Percentiles rank a stretch among this genome's conserved stretches.
Evolutionary conservation across 306 rosid genomes (phyloP).

Genomic region (Vicia faba): DNA sequence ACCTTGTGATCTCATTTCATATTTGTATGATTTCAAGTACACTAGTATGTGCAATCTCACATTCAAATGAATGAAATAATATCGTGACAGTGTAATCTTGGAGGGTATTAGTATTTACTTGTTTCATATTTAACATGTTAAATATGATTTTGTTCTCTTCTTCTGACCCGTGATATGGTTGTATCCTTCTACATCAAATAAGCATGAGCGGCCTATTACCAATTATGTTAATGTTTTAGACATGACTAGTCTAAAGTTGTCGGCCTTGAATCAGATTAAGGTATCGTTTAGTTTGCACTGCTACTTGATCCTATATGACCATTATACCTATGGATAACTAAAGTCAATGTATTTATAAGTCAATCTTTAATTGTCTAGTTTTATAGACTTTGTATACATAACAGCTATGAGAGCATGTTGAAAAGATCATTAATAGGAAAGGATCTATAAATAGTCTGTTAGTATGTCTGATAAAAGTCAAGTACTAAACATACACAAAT

Average conservation of each 20-base stretch:
- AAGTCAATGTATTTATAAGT: too few relatives aligned
- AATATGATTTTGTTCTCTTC: constrained; percentile 13
- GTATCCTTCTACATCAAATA: constrained; percentile 87
- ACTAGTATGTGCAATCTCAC: constrained; percentile 96
- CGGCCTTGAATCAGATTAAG: constrained; percentile 89
- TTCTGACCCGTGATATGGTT: constrained; percentile 39
- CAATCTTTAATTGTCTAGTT: too few relatives aligned
- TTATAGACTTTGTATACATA: too few relatives aligned
- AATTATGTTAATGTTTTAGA: constrained; percentile 86
- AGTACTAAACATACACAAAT: too few relatives aligned
- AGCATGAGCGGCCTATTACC: constrained; percentile 69
- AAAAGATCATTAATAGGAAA: too few relatives aligned
- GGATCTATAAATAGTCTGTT: too few relatives aligned
- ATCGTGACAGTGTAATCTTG: constrained; percentile 77
- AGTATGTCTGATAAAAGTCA: too few relatives aligned
- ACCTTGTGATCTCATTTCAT: constrained; percentile 22
- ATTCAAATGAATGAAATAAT: constrained; percentile 97
- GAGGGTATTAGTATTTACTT: constrained; percentile 51
- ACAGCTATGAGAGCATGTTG: too few relatives aligned
- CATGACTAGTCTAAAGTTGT: constrained; percentile 92
- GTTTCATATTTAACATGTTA: constrained; percentile 19
- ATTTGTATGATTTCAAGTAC: constrained; percentile 55
- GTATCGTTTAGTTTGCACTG: constrained; percentile 43
- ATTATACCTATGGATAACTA: not conserved
- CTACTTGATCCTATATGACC: constrained; percentile 8